These are phyloP conservation scores for Xylaria curta DNA, from an alignment of 495 filamentous ascomycete genomes.

Conservation along the genomic window DNA sequence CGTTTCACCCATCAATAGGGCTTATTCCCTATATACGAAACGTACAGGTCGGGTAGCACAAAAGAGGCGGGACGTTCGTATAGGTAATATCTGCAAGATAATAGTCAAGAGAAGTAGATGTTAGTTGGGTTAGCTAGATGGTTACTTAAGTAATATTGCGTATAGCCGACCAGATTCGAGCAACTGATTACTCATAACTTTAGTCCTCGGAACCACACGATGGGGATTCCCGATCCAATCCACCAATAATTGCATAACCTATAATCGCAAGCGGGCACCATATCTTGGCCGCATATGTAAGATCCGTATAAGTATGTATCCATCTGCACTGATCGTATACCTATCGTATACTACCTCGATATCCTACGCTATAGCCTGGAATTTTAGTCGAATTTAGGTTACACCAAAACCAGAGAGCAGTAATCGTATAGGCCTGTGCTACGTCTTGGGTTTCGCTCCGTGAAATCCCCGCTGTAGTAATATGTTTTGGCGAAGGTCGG, in stretches of 20 bases:
- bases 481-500: neutral
- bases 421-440: neutral
- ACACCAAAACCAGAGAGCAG: neutral
- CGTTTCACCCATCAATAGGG: neutral
- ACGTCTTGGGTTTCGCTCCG: neutral
- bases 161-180: neutral
- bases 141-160: neutral
- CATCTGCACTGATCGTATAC: constrained; percentile 16
- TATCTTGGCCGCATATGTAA: constrained; percentile 5
- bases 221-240: no score
- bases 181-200: neutral
- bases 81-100: neutral
- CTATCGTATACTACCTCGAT: neutral
- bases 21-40: neutral
- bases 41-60: neutral
- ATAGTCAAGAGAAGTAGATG: neutral
- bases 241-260: neutral
- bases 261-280: neutral
- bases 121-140: neutral
- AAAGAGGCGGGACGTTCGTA: neutral
- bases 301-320: constrained; percentile 7
- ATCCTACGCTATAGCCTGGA: neutral
- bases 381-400: neutral
- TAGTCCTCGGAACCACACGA: neutral
- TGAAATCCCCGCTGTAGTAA: neutral